These are phyloP conservation scores for Tricholoma sp. DNA, from an alignment of 768 basidiomycete species.

Conservation along the genomic window DNA sequence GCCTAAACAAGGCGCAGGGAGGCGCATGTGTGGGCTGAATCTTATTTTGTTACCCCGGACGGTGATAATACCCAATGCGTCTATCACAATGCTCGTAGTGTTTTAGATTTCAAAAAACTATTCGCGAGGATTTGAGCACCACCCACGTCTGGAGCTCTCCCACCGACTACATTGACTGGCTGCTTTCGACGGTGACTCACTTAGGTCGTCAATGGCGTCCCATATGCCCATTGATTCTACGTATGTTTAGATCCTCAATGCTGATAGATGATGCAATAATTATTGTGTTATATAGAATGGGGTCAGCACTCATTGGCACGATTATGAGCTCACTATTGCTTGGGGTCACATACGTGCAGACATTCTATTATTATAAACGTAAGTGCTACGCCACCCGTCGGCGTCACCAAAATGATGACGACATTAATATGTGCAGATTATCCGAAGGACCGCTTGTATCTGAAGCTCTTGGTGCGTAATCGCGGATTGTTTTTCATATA, in stretches of 20 bases:
- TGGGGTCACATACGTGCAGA: slow-evolving; percentile 17
- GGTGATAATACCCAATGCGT: too few species aligned
- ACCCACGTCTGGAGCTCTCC: too few species aligned
- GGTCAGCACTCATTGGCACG: slow-evolving; percentile 14
- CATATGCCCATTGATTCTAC: slow-evolving; percentile 4
- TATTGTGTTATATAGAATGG: slow-evolving; percentile 10
- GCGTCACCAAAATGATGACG: not conserved
- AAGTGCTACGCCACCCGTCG: not conserved
- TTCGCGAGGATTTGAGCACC: too few species aligned
- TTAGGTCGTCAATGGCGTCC: too few species aligned
- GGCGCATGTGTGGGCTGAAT: too few species aligned
- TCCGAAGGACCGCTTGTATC: not conserved
- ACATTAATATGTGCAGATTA: not conserved
- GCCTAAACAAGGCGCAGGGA: too few species aligned
- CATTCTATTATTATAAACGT: slow-evolving; percentile 12
- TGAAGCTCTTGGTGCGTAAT: not conserved
- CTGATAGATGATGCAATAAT: not conserved
- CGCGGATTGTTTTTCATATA: not conserved
- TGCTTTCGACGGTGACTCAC: too few species aligned
- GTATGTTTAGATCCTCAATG: slow-evolving; percentile 2
- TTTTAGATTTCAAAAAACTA: too few species aligned
- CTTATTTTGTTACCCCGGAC: too few species aligned
- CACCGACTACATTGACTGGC: too few species aligned
- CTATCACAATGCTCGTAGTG: too few species aligned
- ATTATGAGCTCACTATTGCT: slow-evolving; percentile 15